These are phyloP conservation scores for Friedmanniomyces simplex DNA, from an alignment of 495 filamentous ascomycete species.

Conservation along the genomic window DNA sequence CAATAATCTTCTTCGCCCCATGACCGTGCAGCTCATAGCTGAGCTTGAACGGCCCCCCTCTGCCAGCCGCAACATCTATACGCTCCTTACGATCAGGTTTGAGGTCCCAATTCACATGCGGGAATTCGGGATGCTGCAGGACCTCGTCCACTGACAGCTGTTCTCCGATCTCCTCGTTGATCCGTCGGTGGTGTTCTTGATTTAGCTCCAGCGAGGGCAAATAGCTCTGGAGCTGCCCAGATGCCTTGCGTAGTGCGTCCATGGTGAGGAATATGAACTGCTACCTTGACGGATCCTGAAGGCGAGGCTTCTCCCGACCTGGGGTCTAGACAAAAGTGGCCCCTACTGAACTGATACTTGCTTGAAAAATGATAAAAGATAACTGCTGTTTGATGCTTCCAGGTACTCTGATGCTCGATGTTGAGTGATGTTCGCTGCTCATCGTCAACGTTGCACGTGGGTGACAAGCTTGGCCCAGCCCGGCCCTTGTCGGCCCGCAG, in stretches of 20 bases:
- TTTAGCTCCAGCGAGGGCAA: slow-evolving; percentile 3
- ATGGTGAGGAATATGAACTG: neutral
- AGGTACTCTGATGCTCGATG: no score
- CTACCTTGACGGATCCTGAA: no score
- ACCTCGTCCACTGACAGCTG: slow-evolving; percentile 39
- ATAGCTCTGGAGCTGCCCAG: neutral
- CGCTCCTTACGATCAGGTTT: slow-evolving; percentile 47
- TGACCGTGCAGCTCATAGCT: slow-evolving; percentile 70
- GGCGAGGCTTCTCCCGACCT: no score
- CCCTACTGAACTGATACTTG: no score
- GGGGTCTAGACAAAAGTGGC: no score
- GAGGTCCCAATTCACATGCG: slow-evolving; percentile 53
- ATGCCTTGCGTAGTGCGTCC: neutral
- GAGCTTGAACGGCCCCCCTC: slow-evolving; percentile 62
- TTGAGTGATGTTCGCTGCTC: no score
- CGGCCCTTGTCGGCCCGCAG: neutral
- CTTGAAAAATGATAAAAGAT: no score
- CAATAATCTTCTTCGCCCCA: slow-evolving; percentile 58
- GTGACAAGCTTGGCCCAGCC: neutral
- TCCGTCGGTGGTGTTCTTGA: slow-evolving; percentile 8
- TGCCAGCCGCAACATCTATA: slow-evolving; percentile 47
- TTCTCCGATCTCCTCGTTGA: slow-evolving; percentile 6
- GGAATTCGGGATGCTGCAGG: slow-evolving; percentile 40
- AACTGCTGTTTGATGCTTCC: no score
- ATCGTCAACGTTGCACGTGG: neutral